Conservation (phyloP, 306 rosid genomes). For the Cucurbita argyrosperma region DNA sequence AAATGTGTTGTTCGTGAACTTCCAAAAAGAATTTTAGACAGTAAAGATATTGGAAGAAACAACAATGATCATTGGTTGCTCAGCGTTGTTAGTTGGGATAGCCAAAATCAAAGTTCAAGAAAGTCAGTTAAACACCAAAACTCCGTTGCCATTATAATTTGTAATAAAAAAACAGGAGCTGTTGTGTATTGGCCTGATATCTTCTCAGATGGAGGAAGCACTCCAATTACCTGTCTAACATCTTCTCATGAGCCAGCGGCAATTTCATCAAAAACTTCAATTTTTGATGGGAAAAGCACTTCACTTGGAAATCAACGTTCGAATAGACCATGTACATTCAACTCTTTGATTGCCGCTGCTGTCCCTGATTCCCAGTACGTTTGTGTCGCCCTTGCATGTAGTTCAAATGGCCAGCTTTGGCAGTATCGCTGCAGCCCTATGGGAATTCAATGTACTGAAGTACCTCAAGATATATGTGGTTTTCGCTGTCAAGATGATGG, state of each 20-base stretch:
- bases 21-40: constrained; percentile 25
- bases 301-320: constrained; percentile 23
- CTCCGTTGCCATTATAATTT: constrained; percentile 49
- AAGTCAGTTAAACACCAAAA: constrained; percentile 33
- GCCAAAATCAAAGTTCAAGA: constrained; percentile 17
- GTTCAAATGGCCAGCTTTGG: constrained; percentile 78
- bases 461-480: constrained; percentile 17
- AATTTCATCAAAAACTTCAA: constrained; percentile 5
- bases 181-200: constrained; percentile 71
- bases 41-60: constrained; percentile 21
- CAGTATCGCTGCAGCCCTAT: constrained; percentile 56
- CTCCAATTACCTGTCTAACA: constrained; percentile 37
- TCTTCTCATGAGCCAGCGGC: constrained; percentile 42
- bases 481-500: constrained; percentile 31
- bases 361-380: constrained; percentile 30
- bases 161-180: constrained; percentile 44
- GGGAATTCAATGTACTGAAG: constrained; percentile 45
- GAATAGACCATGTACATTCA: constrained; percentile 27
- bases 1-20: constrained; percentile 63
- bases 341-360: constrained; percentile 61
- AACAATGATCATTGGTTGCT: constrained; percentile 59
- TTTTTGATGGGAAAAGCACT: constrained; percentile 28
- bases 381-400: constrained; percentile 61
- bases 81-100: constrained; percentile 52
- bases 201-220: constrained; percentile 28